Percentiles rank a stretch among this genome's conserved stretches.
Conservation (phyloP, 176 grass and related monocot genomes). For the Aegilops tauschii region DNA sequence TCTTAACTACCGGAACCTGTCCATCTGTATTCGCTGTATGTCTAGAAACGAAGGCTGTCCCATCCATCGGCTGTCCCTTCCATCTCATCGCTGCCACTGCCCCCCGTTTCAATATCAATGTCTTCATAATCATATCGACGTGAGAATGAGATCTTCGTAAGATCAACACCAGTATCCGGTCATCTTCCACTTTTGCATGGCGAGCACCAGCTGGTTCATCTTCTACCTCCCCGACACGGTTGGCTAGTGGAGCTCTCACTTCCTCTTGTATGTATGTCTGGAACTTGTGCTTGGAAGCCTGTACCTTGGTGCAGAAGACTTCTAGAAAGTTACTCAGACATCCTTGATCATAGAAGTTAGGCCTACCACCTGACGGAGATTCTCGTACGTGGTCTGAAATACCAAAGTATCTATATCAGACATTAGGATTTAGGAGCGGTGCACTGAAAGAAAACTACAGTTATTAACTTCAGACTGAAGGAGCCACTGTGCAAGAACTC, state of each 20-base stretch:
- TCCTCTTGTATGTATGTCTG: slow-evolving; percentile 46
- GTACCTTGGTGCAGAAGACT: slow-evolving; percentile 50
- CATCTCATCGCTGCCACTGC: slow-evolving; percentile 29
- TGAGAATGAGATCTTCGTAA: slow-evolving; percentile 33
- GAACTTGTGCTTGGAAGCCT: slow-evolving; percentile 69
- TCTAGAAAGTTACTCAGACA: slow-evolving; percentile 65
- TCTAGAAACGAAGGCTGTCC: neutral
- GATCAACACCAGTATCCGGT: slow-evolving; percentile 32
- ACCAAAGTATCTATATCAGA: neutral
- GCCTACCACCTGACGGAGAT: slow-evolving; percentile 59
- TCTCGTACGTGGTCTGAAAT: slow-evolving; percentile 85
- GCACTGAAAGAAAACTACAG: neutral
- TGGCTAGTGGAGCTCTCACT: slow-evolving; percentile 30
- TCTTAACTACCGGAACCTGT: neutral
- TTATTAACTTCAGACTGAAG: too few species aligned
- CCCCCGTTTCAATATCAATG: slow-evolving; percentile 49
- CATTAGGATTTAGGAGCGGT: neutral
- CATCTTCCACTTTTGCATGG: slow-evolving; percentile 72
- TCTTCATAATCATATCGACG: slow-evolving; percentile 45
- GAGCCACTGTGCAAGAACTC: too few species aligned
- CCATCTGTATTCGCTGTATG: too few species aligned
- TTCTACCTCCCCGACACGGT: slow-evolving; percentile 33
- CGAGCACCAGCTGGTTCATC: slow-evolving; percentile 34
- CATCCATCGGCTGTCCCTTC: slow-evolving; percentile 11
- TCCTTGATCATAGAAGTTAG: slow-evolving; percentile 59